phyloP scores from a whole-genome alignment of 2,329 filamentous ascomycete species.

The Fusarium luffae region DNA sequence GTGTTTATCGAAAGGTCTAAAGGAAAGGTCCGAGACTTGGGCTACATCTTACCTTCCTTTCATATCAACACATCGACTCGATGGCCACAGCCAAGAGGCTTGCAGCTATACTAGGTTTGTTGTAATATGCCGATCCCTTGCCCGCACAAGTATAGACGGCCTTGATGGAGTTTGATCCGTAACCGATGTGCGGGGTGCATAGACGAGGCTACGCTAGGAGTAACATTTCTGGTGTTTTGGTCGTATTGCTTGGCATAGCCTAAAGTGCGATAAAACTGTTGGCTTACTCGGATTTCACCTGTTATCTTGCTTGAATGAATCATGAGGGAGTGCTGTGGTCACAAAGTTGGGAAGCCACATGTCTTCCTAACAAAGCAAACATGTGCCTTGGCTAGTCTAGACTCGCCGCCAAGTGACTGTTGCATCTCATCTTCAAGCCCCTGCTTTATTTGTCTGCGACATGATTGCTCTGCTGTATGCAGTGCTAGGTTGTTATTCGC shows the following conservation, averaged over 20 bases:
- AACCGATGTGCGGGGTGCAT: slow-evolving; percentile 25
- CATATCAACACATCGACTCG: background rate
- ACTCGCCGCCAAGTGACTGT: background rate
- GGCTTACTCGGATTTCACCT: background rate
- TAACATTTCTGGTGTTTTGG: background rate
- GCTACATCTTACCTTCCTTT: background rate
- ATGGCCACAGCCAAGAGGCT: background rate
- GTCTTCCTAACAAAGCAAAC: background rate
- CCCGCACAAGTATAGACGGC: background rate
- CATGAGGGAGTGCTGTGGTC: too few species aligned
- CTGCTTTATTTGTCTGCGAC: background rate
- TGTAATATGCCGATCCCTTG: too few species aligned
- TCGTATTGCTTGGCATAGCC: background rate
- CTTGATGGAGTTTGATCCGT: background rate
- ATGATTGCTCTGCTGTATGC: background rate
- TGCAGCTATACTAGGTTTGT: background rate
- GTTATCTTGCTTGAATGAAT: background rate
- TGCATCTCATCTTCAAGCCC: background rate
- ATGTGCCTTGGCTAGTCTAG: background rate
- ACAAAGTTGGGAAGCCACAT: fast-evolving
- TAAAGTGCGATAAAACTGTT: background rate
- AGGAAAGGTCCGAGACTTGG: background rate
- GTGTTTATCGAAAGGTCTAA: background rate
- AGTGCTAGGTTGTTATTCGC: background rate
- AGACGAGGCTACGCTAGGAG: background rate